These are phyloP conservation scores for Atalantia buxifolia DNA, from an alignment of 345 rosid species.

Conservation along the genomic window DNA sequence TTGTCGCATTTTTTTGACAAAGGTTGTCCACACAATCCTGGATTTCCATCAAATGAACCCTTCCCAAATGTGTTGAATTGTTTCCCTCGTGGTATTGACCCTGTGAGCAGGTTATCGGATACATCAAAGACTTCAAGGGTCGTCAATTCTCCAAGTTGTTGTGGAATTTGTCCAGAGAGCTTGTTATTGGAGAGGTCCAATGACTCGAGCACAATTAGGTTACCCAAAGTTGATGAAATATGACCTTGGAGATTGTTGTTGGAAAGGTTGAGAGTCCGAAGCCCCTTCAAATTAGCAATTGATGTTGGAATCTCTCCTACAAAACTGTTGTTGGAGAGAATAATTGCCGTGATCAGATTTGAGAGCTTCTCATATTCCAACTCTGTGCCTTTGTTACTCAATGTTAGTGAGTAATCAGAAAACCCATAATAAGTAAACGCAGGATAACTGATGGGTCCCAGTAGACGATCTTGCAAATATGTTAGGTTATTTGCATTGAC, in stretches of 20 bases:
- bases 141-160: background rate
- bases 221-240: background rate
- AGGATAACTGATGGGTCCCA: rapidly evolving
- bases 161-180: background rate
- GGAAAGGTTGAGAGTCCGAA: background rate
- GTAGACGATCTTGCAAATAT: background rate
- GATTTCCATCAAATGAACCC: background rate
- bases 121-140: background rate
- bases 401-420: background rate
- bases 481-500: background rate
- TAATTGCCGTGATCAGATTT: background rate
- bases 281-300: background rate
- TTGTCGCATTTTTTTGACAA: background rate
- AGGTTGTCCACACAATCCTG: background rate
- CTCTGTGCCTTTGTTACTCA: constrained; percentile 1
- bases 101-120: background rate
- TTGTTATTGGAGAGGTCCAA: background rate
- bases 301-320: constrained; percentile 4
- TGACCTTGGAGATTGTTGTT: background rate
- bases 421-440: background rate
- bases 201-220: background rate
- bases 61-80: background rate
- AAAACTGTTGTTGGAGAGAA: background rate
- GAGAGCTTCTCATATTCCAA: background rate
- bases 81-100: background rate